Conservation (phyloP, 2,329 filamentous ascomycete species). For the Xylariaceae sp. region DNA sequence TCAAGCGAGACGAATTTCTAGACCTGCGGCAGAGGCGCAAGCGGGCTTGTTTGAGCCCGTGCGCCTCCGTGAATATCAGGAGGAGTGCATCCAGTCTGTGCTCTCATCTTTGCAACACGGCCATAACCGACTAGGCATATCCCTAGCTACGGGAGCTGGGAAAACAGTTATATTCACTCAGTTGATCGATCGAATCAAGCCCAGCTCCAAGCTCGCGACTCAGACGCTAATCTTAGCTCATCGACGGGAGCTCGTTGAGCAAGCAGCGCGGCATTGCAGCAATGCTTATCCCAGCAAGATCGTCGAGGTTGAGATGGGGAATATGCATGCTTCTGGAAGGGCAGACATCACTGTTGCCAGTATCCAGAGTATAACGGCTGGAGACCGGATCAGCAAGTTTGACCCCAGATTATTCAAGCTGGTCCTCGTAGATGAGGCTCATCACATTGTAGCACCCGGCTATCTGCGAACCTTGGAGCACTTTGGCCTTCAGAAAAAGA, state of each 20-base stretch:
- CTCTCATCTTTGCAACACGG: constrained; percentile 72
- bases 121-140: constrained; percentile 81
- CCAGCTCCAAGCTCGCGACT: constrained; percentile 62
- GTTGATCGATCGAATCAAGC: constrained; percentile 78
- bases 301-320: constrained; percentile 93
- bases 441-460: constrained; percentile 87
- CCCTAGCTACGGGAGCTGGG: constrained; percentile 84
- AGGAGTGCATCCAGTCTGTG: constrained; percentile 88
- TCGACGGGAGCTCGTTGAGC: constrained; percentile 90
- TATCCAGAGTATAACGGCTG: constrained; percentile 81
- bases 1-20: constrained; percentile 19
- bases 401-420: constrained; percentile 83
- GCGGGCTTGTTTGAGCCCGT: constrained; percentile 45
- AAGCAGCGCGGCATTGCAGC: constrained; percentile 85
- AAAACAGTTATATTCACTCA: constrained; percentile 98
- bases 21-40: constrained; percentile 11
- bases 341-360: constrained; percentile 96
- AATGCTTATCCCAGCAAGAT: constrained; percentile 79
- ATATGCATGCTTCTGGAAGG: constrained; percentile 73
- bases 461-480: constrained; percentile 80
- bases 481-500: constrained; percentile 68
- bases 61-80: constrained; percentile 81
- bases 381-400: constrained; percentile 81
- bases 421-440: constrained; percentile 92
- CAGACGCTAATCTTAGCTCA: constrained; percentile 93